Percentiles rank a stretch among this genome's conserved stretches.
Conservation (phyloP, 371 early-diverging fungal genomes). For the Homolaphlyctis polyrhiza region DNA sequence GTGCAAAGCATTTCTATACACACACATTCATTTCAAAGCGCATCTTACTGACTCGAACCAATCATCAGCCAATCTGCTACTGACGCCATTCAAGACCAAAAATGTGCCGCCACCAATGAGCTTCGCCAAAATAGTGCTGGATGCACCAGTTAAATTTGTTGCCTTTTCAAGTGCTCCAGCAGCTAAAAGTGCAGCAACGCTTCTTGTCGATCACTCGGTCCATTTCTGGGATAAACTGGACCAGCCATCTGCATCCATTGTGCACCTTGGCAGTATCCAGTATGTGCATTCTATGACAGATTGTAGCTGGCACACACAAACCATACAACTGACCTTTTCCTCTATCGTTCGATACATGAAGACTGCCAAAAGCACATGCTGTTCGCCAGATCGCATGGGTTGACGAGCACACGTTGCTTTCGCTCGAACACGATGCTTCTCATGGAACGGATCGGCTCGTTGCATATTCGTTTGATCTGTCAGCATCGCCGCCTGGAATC, state of each 20-base stretch:
- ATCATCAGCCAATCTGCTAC: conserved; percentile 45
- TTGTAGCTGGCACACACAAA: no score
- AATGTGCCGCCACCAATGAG: conserved; percentile 96
- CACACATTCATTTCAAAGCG: no score
- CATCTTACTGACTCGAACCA: no score
- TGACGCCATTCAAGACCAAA: conserved; percentile 81
- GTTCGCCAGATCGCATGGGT: conserved; percentile 2
- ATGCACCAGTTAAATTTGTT: conserved; percentile 50
- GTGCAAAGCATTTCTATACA: no score
- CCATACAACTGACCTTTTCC: no score
- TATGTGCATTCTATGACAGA: no score
- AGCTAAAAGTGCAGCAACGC: background rate
- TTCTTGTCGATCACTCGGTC: background rate
- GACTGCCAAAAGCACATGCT: no score
- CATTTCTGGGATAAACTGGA: background rate
- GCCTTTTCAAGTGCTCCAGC: conserved; percentile 38
- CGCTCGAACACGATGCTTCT: conserved; percentile 1
- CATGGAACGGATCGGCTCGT: background rate
- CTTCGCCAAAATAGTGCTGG: conserved; percentile 35
- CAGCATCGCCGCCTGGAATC: background rate
- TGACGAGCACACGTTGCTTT: background rate
- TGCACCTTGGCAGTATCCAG: background rate
- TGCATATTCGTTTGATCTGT: background rate
- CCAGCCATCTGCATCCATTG: background rate
- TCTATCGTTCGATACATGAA: no score